A percentile compares a stretch with the other conserved stretches of the same genome.
phyloP scores from a whole-genome alignment of 139 green algal species.

The Raphidocelis subcapitata region DNA sequence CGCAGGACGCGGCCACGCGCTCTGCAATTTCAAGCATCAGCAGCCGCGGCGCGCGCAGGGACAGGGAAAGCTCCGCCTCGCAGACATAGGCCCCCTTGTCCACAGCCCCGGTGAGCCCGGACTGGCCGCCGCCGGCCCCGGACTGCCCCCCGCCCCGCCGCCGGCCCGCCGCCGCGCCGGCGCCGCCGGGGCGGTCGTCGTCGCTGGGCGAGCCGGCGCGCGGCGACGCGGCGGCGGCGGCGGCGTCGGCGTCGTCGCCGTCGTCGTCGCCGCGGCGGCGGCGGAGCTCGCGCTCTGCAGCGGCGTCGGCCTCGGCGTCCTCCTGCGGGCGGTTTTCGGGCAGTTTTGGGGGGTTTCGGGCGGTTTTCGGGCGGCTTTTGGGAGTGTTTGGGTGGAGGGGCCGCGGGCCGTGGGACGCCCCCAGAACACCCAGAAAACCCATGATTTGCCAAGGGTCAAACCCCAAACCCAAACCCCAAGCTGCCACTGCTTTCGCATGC shows the following conservation, averaged over 20 bases:
- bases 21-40: conserved; percentile 90
- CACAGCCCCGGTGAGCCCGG: neutral
- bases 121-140: too few species aligned
- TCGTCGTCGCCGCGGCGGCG: conserved; percentile 28
- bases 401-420: too few species aligned
- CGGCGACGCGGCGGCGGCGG: conserved; percentile 30
- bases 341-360: too few species aligned
- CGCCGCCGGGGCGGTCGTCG: conserved; percentile 3
- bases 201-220: conserved; percentile 10
- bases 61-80: conserved; percentile 30
- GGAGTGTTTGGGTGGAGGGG: too few species aligned
- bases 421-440: too few species aligned
- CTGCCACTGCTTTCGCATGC: too few species aligned
- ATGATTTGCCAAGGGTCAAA: too few species aligned
- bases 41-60: conserved; percentile 74
- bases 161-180: too few species aligned
- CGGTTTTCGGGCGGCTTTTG: too few species aligned
- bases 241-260: conserved; percentile 30
- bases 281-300: conserved; percentile 35
- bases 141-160: too few species aligned
- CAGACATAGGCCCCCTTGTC: neutral
- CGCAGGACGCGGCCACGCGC: conserved; percentile 55
- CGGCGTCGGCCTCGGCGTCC: conserved; percentile 55
- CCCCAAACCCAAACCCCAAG: too few species aligned
- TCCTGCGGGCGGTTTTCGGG: conserved; percentile 46